Conservation (phyloP, 2,329 filamentous ascomycete species). For the Cladosporium sphaerospermum region DNA sequence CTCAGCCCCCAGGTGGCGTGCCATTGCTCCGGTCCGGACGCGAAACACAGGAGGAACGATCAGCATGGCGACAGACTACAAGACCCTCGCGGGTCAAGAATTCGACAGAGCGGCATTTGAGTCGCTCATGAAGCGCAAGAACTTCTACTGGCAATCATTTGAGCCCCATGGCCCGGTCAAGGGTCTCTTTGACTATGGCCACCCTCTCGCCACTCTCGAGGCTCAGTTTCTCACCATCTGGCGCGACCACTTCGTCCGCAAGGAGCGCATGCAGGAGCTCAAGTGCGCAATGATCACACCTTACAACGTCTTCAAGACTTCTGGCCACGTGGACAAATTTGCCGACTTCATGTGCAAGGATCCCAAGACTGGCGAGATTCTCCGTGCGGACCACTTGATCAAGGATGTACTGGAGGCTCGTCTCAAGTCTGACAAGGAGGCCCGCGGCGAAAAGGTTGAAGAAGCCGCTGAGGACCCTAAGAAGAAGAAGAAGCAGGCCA, state of each 20-base stretch:
- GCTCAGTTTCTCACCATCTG: constrained; percentile 82
- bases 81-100: constrained; percentile 79
- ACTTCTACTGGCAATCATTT: constrained; percentile 94
- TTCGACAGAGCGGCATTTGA: constrained; percentile 80
- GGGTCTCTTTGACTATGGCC: constrained; percentile 82
- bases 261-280: constrained; percentile 93
- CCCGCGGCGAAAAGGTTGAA: constrained; percentile 71
- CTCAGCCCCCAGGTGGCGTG: constrained; percentile 16
- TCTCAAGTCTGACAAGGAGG: constrained; percentile 85
- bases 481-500: constrained; percentile 76
- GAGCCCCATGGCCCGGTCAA: constrained; percentile 65
- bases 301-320: constrained; percentile 85
- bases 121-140: constrained; percentile 74
- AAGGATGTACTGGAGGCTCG: constrained; percentile 86
- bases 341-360: constrained; percentile 93
- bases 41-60: constrained; percentile 34
- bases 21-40: constrained; percentile 21
- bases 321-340: constrained; percentile 94
- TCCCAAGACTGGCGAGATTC: constrained; percentile 92
- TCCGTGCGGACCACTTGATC: constrained; percentile 92
- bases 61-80: constrained; percentile 57
- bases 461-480: constrained; percentile 72
- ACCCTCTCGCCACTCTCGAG: constrained; percentile 78
- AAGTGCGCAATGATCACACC: constrained; percentile 93
- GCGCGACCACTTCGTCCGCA: constrained; percentile 88